Evolutionary conservation across 2,329 filamentous ascomycete genomes (phyloP).

Genomic region (Neurospora sp.): DNA sequence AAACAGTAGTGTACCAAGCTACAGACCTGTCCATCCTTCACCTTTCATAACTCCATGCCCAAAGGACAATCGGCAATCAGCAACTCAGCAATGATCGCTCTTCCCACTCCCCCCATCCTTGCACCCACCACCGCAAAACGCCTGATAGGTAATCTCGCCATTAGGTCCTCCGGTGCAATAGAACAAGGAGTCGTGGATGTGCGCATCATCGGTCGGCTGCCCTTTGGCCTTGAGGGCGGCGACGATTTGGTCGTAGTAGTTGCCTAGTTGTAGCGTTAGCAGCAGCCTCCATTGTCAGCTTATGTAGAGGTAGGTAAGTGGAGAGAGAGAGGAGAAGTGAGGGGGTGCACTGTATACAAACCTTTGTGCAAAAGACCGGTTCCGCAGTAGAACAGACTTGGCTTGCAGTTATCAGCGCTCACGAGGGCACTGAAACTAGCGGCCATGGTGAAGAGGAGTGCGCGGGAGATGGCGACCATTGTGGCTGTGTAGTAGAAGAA

Average conservation of each 20-base stretch:
- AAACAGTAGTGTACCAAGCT: no score
- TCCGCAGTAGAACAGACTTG: background rate
- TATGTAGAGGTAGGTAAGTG: no score
- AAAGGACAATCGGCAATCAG: no score
- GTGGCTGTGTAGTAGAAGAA: no score
- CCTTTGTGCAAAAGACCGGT: background rate
- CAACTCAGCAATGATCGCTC: background rate
- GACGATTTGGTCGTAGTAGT: background rate
- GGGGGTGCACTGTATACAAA: background rate
- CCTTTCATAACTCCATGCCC: no score
- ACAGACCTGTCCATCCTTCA: no score
- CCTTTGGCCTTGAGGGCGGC: background rate
- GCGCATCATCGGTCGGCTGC: background rate
- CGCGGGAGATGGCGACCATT: background rate
- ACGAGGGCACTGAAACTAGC: background rate
- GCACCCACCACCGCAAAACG: background rate
- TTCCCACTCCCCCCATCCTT: background rate
- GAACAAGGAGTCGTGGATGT: background rate
- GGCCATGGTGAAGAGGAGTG: background rate
- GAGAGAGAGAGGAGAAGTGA: no score
- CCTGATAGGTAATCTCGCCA: background rate
- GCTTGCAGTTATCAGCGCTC: background rate
- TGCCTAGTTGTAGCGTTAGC: background rate
- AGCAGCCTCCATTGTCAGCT: background rate
- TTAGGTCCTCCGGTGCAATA: background rate